phyloP scores from a whole-genome alignment of 2,329 filamentous ascomycete species.

The Corynespora cassiicola region DNA sequence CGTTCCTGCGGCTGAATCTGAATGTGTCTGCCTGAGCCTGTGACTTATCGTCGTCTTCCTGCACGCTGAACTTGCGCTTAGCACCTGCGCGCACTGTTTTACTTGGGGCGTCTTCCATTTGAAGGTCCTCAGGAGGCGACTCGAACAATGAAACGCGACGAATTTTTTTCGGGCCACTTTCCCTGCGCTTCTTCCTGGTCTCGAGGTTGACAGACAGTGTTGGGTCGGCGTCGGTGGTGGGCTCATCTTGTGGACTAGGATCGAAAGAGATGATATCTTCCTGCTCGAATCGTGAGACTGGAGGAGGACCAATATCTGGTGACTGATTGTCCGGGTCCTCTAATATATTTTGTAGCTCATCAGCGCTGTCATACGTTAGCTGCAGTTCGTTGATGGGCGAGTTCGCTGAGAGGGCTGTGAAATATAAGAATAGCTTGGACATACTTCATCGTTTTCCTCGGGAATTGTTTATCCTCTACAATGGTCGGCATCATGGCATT shows the following conservation, averaged over 20 bases:
- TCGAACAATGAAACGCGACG: slow-evolving; percentile 52
- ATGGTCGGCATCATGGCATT: slow-evolving; percentile 71
- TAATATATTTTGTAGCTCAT: slow-evolving; percentile 63
- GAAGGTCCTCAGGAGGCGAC: slow-evolving; percentile 44
- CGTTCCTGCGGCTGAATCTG: slow-evolving; percentile 52
- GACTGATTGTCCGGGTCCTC: slow-evolving; percentile 65
- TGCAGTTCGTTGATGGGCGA: no score
- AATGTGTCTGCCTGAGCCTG: slow-evolving; percentile 49
- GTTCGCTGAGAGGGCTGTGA: background rate
- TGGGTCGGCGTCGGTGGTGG: slow-evolving; percentile 45
- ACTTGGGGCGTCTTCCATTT: slow-evolving; percentile 28
- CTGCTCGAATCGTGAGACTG: slow-evolving; percentile 59
- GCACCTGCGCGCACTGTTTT: slow-evolving; percentile 54
- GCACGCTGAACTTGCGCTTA: slow-evolving; percentile 64
- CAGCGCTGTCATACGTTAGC: slow-evolving; percentile 53
- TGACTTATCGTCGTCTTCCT: slow-evolving; percentile 55
- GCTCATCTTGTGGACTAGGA: slow-evolving; percentile 33
- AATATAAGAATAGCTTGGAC: slow-evolving; percentile 31
- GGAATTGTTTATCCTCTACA: slow-evolving; percentile 71
- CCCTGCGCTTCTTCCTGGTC: slow-evolving; percentile 59
- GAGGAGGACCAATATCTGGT: slow-evolving; percentile 70
- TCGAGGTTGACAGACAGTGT: slow-evolving; percentile 56
- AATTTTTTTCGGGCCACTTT: slow-evolving; percentile 54
- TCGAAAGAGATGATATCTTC: slow-evolving; percentile 56
- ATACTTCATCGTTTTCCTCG: slow-evolving; percentile 72